These are phyloP conservation scores for Magnolia changhungtana DNA, from an alignment of 164 flowering plant genomes.

Conservation along the genomic window DNA sequence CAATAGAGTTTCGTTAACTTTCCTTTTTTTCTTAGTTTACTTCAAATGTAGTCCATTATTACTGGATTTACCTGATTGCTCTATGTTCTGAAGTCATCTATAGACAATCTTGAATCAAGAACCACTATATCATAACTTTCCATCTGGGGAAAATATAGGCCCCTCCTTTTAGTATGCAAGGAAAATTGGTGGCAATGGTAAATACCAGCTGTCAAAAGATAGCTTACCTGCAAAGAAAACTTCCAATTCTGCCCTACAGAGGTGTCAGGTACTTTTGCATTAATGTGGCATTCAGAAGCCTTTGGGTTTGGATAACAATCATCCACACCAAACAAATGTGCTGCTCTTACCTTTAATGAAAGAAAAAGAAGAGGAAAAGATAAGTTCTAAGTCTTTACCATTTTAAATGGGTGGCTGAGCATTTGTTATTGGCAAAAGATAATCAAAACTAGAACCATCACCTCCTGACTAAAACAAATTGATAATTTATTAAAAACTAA, in stretches of 20 bases:
- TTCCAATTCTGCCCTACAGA: slow-evolving; percentile 1
- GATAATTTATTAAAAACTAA: neutral
- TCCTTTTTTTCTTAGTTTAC: neutral
- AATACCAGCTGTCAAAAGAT: neutral
- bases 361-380: neutral
- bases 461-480: neutral
- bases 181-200: neutral
- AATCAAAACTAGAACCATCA: neutral
- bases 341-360: neutral
- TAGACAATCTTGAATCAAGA: slow-evolving; percentile 4
- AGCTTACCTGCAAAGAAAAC: neutral
- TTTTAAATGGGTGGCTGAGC: neutral
- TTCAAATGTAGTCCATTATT: neutral
- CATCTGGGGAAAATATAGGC: slow-evolving; percentile 3
- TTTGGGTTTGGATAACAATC: neutral
- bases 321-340: neutral
- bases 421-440: neutral
- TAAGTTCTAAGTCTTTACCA: neutral
- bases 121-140: neutral
- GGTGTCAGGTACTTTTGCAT: neutral
- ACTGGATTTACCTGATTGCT: slow-evolving; percentile 8
- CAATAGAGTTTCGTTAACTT: neutral
- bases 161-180: neutral
- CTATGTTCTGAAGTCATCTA: slow-evolving; percentile 7
- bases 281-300: neutral